A percentile compares a stretch with the other conserved stretches of the same genome.
These are phyloP conservation scores for Euphorbia peplus DNA, from an alignment of 345 rosid genomes.

Conservation along the genomic window DNA sequence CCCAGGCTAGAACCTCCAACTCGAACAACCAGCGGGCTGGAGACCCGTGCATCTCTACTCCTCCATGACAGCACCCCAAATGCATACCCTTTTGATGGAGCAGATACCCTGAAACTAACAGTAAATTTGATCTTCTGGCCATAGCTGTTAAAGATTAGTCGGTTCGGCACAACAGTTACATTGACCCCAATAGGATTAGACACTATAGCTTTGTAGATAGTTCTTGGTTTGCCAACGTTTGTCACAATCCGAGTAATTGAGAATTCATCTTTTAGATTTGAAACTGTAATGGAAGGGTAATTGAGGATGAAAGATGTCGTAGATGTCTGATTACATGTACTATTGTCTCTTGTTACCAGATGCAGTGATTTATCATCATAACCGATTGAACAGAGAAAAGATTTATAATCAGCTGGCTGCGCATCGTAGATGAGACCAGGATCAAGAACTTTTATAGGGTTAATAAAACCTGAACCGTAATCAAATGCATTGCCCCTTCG, in stretches of 20 bases:
- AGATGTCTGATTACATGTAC: slow-evolving; percentile 35
- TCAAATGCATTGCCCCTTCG: slow-evolving; percentile 48
- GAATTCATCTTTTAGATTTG: slow-evolving; percentile 34
- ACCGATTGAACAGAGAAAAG: slow-evolving; percentile 49
- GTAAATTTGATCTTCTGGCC: slow-evolving; percentile 47
- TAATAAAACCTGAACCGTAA: slow-evolving; percentile 50
- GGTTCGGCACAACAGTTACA: slow-evolving; percentile 41
- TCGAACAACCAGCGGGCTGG: slow-evolving; percentile 44
- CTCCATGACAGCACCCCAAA: slow-evolving; percentile 53
- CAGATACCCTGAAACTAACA: slow-evolving; percentile 40
- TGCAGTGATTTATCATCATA: slow-evolving; percentile 43
- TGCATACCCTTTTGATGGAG: slow-evolving; percentile 39
- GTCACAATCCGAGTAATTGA: slow-evolving; percentile 46
- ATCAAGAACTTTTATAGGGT: slow-evolving; percentile 40
- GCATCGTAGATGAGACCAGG: slow-evolving; percentile 52
- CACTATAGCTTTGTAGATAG: slow-evolving; percentile 37
- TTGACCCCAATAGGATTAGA: slow-evolving; percentile 39
- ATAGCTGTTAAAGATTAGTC: slow-evolving; percentile 31
- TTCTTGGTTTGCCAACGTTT: slow-evolving; percentile 42
- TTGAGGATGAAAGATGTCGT: slow-evolving; percentile 38
- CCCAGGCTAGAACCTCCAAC: slow-evolving; percentile 32
- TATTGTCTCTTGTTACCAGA: slow-evolving; percentile 45
- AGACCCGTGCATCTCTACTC: slow-evolving; percentile 30
- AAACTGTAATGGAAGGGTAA: slow-evolving; percentile 49
- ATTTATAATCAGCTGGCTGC: slow-evolving; percentile 36